Evolutionary conservation across 1,139 yeast species (phyloP), one percentile per base, ranked within the genome.

Genomic region (Geotrichum australiense): DNA sequence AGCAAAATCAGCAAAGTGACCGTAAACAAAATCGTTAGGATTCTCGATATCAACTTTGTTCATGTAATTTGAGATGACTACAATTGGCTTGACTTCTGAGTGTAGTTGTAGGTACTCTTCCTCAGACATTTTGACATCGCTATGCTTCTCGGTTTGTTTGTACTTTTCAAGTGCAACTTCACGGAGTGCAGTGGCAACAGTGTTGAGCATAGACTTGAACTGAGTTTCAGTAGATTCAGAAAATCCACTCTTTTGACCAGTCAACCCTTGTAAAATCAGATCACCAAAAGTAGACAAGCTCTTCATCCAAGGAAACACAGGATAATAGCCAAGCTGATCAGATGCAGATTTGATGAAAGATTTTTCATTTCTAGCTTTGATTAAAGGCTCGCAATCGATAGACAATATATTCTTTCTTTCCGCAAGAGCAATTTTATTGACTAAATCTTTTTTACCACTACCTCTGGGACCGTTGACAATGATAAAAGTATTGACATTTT

Each of bases 401-500:
- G 75, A 71, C 37, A 91, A 67, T 3, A 84, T 73, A 50, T 80
- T 78, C 15, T 68, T 64, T 39, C 80, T 69, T 25, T 65, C 74
- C 33, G 68, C 65, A 37, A 86, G 66, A 1, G 84, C 80, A 55
- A 80, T 77, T 39, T 80, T 79, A 57, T 79, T 67, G 3, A 91
- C 87, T 49, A 91, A 68, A 47, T 81, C 93, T 48, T 78, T 75
- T 54, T 91, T 91, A 12, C 98, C 98, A 19, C 94, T 78, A 5
- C 98, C 98, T 51, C 86, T 74, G 2, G 98, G 98, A 3, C 98
- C 98, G 50, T 80, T 77, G 1, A 91, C 80, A 2, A 91, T 76
- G 27, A 89, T 86, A 58, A 87, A 91, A 2, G 96, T 85, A 53
- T 76, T 74, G n/a, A 76, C 76, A 48, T 84, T 85, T 58, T 83